Conservation (phyloP, 371 early-diverging fungal genomes). For the Nosema muscidifuracis region DNA sequence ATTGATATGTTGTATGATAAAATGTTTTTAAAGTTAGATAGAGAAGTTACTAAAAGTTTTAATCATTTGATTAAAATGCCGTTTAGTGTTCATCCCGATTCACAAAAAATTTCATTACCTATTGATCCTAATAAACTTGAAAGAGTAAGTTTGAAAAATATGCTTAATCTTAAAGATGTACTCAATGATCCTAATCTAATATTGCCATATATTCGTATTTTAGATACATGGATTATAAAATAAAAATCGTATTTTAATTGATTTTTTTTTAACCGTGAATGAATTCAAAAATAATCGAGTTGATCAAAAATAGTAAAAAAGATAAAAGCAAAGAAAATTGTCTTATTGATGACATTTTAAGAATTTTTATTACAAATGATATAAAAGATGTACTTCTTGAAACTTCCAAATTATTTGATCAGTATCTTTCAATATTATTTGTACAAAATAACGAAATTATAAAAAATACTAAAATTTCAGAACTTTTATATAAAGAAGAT, state of each 20-base stretch:
- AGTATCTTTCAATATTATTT: too few relatives aligned
- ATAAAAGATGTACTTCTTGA: too few relatives aligned
- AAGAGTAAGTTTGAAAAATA: neutral
- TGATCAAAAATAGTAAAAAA: too few relatives aligned
- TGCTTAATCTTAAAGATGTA: neutral
- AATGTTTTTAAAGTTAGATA: conserved; percentile 73
- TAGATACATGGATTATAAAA: neutral
- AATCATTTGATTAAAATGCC: conserved; percentile 96
- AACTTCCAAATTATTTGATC: too few relatives aligned
- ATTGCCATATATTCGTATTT: neutral
- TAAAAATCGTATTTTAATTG: neutral
- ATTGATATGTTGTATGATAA: conserved; percentile 67
- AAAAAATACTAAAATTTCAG: too few relatives aligned
- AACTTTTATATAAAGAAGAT: too few relatives aligned
- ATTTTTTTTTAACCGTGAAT: neutral
- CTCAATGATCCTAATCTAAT: conserved; percentile 1
- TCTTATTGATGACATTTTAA: too few relatives aligned
- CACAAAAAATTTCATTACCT: conserved; percentile 71
- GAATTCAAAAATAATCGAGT: too few relatives aligned
- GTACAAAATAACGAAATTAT: too few relatives aligned
- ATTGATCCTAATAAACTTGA: conserved; percentile 64
- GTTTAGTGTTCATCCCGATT: conserved; percentile 84
- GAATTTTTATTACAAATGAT: too few relatives aligned
- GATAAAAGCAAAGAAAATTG: too few relatives aligned
- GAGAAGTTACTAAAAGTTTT: conserved; percentile 75